Base-by-base conservation (phyloP, 139 green algal genomes). In the Chlorella vulgaris region DNA sequence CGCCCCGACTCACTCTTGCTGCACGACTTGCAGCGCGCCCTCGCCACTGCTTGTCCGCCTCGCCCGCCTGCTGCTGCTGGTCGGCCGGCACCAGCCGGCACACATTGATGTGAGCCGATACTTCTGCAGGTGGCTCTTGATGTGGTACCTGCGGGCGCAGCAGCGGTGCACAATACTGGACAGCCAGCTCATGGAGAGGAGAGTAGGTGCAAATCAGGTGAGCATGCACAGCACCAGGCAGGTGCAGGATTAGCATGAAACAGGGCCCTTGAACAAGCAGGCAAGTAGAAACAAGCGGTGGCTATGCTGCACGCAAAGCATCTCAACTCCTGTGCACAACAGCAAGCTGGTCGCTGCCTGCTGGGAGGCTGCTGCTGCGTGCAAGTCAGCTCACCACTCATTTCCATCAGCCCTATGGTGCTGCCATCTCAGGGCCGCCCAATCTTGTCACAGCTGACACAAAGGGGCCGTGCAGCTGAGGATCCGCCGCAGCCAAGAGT, bases 61-160 rank as follows among this genome's bases (percentile, higher is more conserved):
- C 69, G 39, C 58, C 68, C 53, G 0, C 79, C 33, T 21, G 36
- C 33, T 31, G 67, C 80, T 40, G n/a, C 28, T 63, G 39, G n/a
- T 91, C 87, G 15, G 67, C 74, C 0, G 92, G 92, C 61, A 93
- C 76, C 76, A n/a, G n/a, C n/a, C n/a, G n/a, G n/a, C n/a, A n/a
- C n/a, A n/a, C n/a, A n/a, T 92, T 88, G 73, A 94, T 93, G 83
- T 95, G 4, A 98, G 85, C 4, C 94, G 86, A 85, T 97, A 97
- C 84, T 98, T 98, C 62, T 98, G 94, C 47, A 96, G 70, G 74
- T 96, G 93, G 80, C 87, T 94, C 84, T 98, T 98, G 77, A 98
- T 95, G 83, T 98, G 94, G 83, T 93, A 97, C 61, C 98, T 97
- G 53, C 53, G 28, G 53, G 53, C 22, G 2, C 22, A n/a, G 2